Base-by-base conservation (phyloP, 805 yeast genomes). In the Candida saitoana region DNA sequence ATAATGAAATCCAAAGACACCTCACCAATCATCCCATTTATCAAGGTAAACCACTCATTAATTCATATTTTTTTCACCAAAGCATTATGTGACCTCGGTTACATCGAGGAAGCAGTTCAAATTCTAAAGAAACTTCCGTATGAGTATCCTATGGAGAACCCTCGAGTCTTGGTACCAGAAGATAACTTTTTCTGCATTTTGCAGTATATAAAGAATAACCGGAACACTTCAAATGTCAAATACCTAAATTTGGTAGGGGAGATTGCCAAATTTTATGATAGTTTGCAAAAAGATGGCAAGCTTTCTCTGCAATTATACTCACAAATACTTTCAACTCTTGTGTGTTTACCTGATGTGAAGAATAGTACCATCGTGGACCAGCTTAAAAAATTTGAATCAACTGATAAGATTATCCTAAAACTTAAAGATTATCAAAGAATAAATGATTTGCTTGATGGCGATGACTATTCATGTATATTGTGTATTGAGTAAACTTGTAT, bases 51-150 rank as follows among this genome's bases (percentile, higher is more conserved):
- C 32, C 71, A 66, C 43, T 56, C 46, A 19, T 39, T 56, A 36
- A 40, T 67, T 18, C 51, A 55, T 19, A 36, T 45, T 3, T 68
- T 64, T 42, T 45, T 68, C 2, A 47, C 62, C 8, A 49, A 56
- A 4, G 42, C 59, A 17, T 51, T 67, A 4, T 46, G 67, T 36
- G 56, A 59, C 5, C 45, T 53, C 25, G 59, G 57, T 1, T 44
- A 49, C 22, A 40, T 53, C 9, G 42, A 43, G 5, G 65, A 60
- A 45, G 67, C 71, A 3, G 46, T 54, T 15, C 52, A 53, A 24
- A 36, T 65, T 5, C 40, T 62, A 25, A 44, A 43, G 18, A 60
- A 52, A 33, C 30, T 59, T 15, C 52, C 50, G 6, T 20, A 37
- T 3, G 32, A 39, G 18, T 50, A 18, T 36, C 47, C 43, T 3